Base-by-base conservation (phyloP, 1,284 basidiomycete species). In the Leccinum subrobustum region DNA sequence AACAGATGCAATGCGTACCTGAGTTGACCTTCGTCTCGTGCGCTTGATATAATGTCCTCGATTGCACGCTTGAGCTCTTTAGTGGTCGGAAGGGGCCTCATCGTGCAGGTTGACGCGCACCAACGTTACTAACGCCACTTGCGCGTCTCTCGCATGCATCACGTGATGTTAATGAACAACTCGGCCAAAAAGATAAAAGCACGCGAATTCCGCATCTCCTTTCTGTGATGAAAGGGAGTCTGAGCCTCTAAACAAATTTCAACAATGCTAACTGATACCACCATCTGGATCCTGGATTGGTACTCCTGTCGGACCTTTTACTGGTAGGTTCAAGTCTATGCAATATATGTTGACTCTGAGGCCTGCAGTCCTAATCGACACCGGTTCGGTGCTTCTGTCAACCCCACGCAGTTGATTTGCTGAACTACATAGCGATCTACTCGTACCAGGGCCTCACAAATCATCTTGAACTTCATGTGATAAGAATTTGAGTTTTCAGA, bases 11-110 rank as follows among this genome's bases (percentile, higher is more conserved):
- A 29, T 6, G 63, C 68, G 50, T 52, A 70, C 77, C 62, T 55
- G 20, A 78, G 68, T 54, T 53, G 67, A 48, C 64, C 68, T 6
- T 73, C 60, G 23, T 64, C 60, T 42, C 63, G 65, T 39, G 76
- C 75, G 52, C 65, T 60, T 16, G 64, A 59, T 2, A 78, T 64
- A n/a, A 77, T 60, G 23, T 63, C 62, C 12, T 65, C 63, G 3
- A 72, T 70, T 1, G 66, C 66, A 18, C 42, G 35, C 25, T 68
- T 50, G 50, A 77, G 61, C 5, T 71, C 63, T 29, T 64, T 14
- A 23, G 62, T 58, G 23, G 54, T 56, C 3, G 70, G 68, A 50
- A 60, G 56, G 31, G 65, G 6, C 68, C 62, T 65, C 16, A 6
- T 20, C 5, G 42, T 42, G 9, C 11, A 47, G 12, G 20, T 16